phyloP scores from a whole-genome alignment of 352 stramenopile genomes.

The Peronospora farinosa region DNA sequence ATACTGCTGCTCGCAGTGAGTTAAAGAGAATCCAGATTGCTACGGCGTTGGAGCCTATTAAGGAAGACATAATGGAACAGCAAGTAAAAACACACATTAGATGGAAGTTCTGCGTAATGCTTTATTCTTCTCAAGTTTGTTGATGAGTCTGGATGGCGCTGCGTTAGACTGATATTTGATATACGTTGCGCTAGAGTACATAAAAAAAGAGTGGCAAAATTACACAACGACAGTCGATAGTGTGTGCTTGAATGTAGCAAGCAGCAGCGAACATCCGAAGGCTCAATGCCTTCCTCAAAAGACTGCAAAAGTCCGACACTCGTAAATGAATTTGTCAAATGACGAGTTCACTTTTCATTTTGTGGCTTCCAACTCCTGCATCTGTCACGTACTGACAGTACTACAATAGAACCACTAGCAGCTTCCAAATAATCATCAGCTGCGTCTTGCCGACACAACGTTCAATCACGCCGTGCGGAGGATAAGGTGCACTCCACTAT shows the following conservation, averaged over 20 bases:
- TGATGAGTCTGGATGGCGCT: background rate
- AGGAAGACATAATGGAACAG: slow-evolving; percentile 10
- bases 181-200: no score
- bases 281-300: no score
- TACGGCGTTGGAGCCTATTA: slow-evolving; percentile 20
- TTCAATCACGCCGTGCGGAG: slow-evolving; percentile 76
- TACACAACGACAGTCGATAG: no score
- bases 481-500: slow-evolving; percentile 96
- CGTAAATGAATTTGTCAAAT: no score
- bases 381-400: background rate
- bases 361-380: background rate
- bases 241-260: no score
- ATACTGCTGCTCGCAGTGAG: slow-evolving; percentile 9
- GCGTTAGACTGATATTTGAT: no score
- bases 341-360: no score
- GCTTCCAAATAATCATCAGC: background rate
- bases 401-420: background rate
- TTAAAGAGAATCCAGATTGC: slow-evolving; percentile 7
- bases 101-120: slow-evolving; percentile 33
- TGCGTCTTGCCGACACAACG: background rate
- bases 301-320: no score
- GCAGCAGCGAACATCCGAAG: no score
- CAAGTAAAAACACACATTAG: slow-evolving; percentile 27
- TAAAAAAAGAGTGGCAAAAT: no score
- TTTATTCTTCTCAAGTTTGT: slow-evolving; percentile 10